A percentile compares a stretch with the other conserved stretches of the same genome.
Conservation (phyloP, 2,329 filamentous ascomycete species). For the Phoma sp. region DNA sequence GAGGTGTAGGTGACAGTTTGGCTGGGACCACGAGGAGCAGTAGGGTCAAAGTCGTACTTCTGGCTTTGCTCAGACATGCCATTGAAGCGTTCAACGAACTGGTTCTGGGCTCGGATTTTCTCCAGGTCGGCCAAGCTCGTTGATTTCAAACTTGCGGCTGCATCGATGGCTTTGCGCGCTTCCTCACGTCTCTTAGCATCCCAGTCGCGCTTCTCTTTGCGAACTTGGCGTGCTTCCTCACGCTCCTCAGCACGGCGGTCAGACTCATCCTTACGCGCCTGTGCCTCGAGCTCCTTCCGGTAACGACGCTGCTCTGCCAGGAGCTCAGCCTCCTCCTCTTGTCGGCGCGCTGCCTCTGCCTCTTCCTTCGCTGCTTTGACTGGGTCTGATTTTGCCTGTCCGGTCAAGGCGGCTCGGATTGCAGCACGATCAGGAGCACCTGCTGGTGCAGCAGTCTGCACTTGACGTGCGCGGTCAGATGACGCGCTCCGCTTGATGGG, state of each 20-base stretch:
- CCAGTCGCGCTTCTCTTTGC: slow-evolving; percentile 5
- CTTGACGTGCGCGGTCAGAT: background rate
- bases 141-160: slow-evolving; percentile 5
- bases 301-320: background rate
- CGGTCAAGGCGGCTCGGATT: background rate
- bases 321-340: background rate
- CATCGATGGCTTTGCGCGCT: background rate
- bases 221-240: slow-evolving; percentile 3
- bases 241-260: slow-evolving; percentile 2
- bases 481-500: background rate
- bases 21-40: slow-evolving; percentile 1
- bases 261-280: slow-evolving; percentile 3
- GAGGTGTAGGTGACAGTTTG: slow-evolving; percentile 27
- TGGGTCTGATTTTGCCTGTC: background rate
- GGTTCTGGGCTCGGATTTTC: slow-evolving; percentile 5
- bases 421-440: background rate
- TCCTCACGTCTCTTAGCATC: slow-evolving; percentile 3
- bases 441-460: background rate
- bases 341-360: background rate
- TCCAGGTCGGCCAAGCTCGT: slow-evolving; percentile 1
- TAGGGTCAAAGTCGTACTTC: slow-evolving; percentile 3
- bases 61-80: background rate
- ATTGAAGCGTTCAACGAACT: slow-evolving; percentile 5
- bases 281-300: background rate
- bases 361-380: background rate